Percentiles rank a stretch among this genome's conserved stretches.
phyloP scores from a whole-genome alignment of 495 filamentous ascomycete genomes.

The Aspergillus leporis region DNA sequence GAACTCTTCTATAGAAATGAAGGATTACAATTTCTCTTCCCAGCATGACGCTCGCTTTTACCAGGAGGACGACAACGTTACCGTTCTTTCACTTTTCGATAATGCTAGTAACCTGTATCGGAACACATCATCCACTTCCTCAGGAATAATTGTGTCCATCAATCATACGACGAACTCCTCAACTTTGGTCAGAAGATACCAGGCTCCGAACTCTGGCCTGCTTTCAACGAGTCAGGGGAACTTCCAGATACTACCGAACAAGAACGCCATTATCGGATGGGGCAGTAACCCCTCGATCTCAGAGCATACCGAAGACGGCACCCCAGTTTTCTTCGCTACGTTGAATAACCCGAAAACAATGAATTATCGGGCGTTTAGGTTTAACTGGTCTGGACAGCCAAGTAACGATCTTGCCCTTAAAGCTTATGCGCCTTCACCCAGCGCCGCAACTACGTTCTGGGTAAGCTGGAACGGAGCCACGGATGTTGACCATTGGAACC shows the following conservation, averaged over 20 bases:
- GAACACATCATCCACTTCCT: slow-evolving; percentile 22
- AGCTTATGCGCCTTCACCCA: not conserved
- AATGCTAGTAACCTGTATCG: slow-evolving; percentile 22
- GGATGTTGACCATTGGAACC: slow-evolving; percentile 4
- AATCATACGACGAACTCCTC: slow-evolving; percentile 41
- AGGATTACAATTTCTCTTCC: slow-evolving; percentile 38
- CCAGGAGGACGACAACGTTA: slow-evolving; percentile 32
- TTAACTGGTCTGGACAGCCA: slow-evolving; percentile 19
- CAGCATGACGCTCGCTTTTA: slow-evolving; percentile 55
- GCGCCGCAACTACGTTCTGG: slow-evolving; percentile 5
- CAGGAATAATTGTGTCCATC: slow-evolving; percentile 48
- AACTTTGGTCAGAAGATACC: slow-evolving; percentile 26
- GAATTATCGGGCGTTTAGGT: slow-evolving; percentile 26
- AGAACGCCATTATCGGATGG: slow-evolving; percentile 51
- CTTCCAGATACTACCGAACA: slow-evolving; percentile 48
- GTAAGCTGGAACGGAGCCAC: slow-evolving; percentile 19
- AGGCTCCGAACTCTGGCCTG: slow-evolving; percentile 33
- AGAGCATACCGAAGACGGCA: slow-evolving; percentile 47
- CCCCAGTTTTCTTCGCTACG: slow-evolving; percentile 33
- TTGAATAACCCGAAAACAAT: slow-evolving; percentile 12
- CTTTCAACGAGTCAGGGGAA: slow-evolving; percentile 48
- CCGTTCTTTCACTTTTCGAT: slow-evolving; percentile 47
- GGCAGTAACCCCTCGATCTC: slow-evolving; percentile 46
- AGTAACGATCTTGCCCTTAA: not conserved
- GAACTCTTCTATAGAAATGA: slow-evolving; percentile 25